A percentile compares a stretch with the other conserved stretches of the same genome.
phyloP scores from a whole-genome alignment of 2,329 filamentous ascomycete genomes.

The Rachicladosporium sp. region DNA sequence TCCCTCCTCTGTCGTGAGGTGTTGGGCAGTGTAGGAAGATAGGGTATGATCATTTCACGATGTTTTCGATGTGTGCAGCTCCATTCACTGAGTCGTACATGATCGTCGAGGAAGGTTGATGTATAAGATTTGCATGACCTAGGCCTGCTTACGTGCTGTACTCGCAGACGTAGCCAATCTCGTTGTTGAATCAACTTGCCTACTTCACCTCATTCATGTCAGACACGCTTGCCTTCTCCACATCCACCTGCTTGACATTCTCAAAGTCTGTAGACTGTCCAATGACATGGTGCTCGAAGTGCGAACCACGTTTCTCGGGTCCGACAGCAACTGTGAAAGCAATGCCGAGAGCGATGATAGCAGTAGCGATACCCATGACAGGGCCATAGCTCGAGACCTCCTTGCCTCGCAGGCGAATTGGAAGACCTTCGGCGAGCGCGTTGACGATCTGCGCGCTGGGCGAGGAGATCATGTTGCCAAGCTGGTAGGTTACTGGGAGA shows the following conservation, averaged over 20 bases:
- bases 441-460: conserved; percentile 68
- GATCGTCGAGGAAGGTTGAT: too few relatives aligned
- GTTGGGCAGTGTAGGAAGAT: not conserved
- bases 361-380: conserved; percentile 63
- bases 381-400: conserved; percentile 59
- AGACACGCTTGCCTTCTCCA: conserved; percentile 8
- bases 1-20: conserved; percentile 27
- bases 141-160: too few relatives aligned
- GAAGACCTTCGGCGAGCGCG: conserved; percentile 52
- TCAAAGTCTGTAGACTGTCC: conserved; percentile 9
- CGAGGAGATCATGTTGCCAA: conserved; percentile 63
- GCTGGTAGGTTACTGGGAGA: conserved; percentile 49
- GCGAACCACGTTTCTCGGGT: conserved; percentile 59
- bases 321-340: conserved; percentile 55
- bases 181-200: too few relatives aligned
- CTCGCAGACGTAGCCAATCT: too few relatives aligned
- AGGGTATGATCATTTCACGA: too few relatives aligned
- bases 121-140: too few relatives aligned
- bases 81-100: too few relatives aligned
- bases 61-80: too few relatives aligned
- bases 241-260: conserved; percentile 8
- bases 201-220: conserved; percentile 7
- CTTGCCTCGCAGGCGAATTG: conserved; percentile 43
- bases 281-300: conserved; percentile 49
- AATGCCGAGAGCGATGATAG: conserved; percentile 62